These are phyloP conservation scores for Iodosphaeria phyllophila DNA, from an alignment of 2,329 filamentous ascomycete genomes.

Conservation along the genomic window DNA sequence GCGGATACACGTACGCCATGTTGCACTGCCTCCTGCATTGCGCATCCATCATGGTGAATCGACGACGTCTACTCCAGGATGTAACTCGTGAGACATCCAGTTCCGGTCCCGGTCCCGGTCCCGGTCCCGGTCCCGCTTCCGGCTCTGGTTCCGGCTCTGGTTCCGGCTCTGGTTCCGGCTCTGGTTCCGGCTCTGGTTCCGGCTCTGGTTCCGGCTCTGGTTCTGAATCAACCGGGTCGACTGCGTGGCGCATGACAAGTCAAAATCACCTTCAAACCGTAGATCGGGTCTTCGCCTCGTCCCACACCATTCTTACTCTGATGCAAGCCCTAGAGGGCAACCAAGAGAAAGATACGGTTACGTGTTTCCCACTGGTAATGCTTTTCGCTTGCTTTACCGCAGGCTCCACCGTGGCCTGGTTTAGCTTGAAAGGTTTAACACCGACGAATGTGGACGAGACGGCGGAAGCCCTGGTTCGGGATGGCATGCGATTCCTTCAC, in stretches of 20 bases:
- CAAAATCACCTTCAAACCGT: slow-evolving; percentile 31
- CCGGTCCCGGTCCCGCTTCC: no score
- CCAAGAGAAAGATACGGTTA: slow-evolving; percentile 35
- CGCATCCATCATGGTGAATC: slow-evolving; percentile 40
- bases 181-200: no score
- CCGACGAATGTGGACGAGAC: slow-evolving; percentile 37
- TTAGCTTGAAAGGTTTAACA: slow-evolving; percentile 41
- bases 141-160: no score
- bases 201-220: no score
- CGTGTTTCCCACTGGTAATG: slow-evolving; percentile 46
- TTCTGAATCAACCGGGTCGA: no score
- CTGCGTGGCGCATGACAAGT: slow-evolving; percentile 28
- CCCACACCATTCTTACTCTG: slow-evolving; percentile 37
- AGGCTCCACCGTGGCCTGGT: slow-evolving; percentile 40
- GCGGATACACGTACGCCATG: slow-evolving; percentile 43
- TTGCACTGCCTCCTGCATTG: slow-evolving; percentile 42
- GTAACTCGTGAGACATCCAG: no score
- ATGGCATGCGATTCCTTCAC: slow-evolving; percentile 38
- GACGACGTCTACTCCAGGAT: slow-evolving; percentile 37
- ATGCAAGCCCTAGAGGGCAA: slow-evolving; percentile 35
- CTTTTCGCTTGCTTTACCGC: slow-evolving; percentile 43
- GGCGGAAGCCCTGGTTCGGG: slow-evolving; percentile 34
- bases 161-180: no score
- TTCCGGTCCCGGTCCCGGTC: no score
- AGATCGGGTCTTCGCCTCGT: slow-evolving; percentile 37